Base-by-base conservation (phyloP, 306 rosid species). In the Prunus mume region DNA sequence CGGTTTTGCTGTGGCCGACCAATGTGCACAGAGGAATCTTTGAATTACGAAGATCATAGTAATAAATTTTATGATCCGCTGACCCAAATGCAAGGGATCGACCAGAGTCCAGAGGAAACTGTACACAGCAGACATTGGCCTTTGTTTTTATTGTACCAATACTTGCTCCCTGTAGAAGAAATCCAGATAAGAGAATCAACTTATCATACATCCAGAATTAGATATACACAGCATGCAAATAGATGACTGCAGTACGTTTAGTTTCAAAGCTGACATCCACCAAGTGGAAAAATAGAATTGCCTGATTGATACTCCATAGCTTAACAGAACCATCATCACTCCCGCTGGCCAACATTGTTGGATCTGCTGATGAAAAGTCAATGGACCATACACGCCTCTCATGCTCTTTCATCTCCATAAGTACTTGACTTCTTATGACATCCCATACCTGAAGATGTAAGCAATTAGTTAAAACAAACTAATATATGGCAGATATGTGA, bases 281-380 rank as follows among this genome's bases (percentile, higher is more conserved):
- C 91, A 91, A 93, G 91, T 87, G 96, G 88, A 90, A 92, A 84
- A 96, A 81, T 92, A 91, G 87, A 96, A 91, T 95, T 96, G 97
- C 99, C 99, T 96, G 99, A 92, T 96, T 96, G 92, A 96, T 96
- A 88, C 97, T 96, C 99, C 99, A 96, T 85, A 96, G 97, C 97
- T 96, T 96, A 62, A 96, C 98, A 50, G 90, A 89, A 74, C 96
- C 86, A 68, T 96, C 99, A 30, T 96, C 98, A 51, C 99, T 93
- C 73, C 99, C 99, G 30, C 99, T 96, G 28, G 97, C 98, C 78
- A 96, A 81, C 89, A 96, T 80, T 73, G 99, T 96, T 27, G 99
- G 99, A 76, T 96, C 93, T 46, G 93, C 97, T 46, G 97, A 87
- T 54, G 99, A 92, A 78, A 84, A 92, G 87, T 96, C 99, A 24